Evolutionary conservation across 2,329 filamentous ascomycete species (phyloP), one percentile per base, ranked within the genome.

Genomic region (Fusarium odoratissimum): DNA sequence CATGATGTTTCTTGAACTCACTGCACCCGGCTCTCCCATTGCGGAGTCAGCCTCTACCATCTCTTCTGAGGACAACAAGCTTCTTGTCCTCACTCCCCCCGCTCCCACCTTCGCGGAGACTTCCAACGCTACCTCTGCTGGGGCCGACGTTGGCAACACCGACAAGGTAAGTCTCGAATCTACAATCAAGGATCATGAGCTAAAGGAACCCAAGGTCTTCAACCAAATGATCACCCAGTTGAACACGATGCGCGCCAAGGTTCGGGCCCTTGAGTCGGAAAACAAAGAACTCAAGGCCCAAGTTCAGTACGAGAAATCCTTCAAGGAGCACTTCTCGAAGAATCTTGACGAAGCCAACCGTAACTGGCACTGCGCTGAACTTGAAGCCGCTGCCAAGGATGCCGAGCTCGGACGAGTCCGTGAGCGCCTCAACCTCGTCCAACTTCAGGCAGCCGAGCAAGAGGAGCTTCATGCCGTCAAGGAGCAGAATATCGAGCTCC

Each of bases 11-110:
- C 49, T 54, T 38, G 49, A 54, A 37, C 12, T 54, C 13, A 54
- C 49, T 5, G 19, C 13, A 5, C 33, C 49, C 6, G 0, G 0
- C 6, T 30, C 33, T 16, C 5, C 33, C 13, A 6, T 14, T 8
- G 19, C 19, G 19, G 49, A 54, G 33, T 28, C 23, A 7, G 12
- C 6, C 14, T 16, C 49, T 3, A 54, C 33, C 2, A 38, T 35
- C 13, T n/a, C 21, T 14, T 25, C 30, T 8, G 12, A 52, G 33
- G 33, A 54, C 5, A 38, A 40, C 33, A 54, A 54, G 6, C 5
- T 28, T 8, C 17, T 30, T 28, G 23, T 21, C 12, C 13, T 16
- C 6, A 40, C 19, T 23, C 5, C 19, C 16, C 13, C 23, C 3
- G 10, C 19, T 40, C 19, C 23, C 5, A 10, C 23, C 13, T 4